These are phyloP conservation scores for Hyaloperonospora brassicae DNA, from an alignment of 352 stramenopile genomes.

Conservation along the genomic window DNA sequence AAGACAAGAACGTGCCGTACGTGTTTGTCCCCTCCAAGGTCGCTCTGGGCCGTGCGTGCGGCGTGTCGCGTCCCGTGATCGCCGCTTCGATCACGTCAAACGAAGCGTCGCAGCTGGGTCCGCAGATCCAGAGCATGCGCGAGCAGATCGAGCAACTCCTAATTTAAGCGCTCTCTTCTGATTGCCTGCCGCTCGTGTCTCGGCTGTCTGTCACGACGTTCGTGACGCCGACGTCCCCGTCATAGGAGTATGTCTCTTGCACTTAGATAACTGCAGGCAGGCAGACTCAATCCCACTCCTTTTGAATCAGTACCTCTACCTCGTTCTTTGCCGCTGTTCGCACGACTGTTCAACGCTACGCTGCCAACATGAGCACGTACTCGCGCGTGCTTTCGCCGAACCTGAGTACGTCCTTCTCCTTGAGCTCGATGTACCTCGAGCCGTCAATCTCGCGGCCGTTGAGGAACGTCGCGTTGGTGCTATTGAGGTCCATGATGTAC, in stretches of 20 bases:
- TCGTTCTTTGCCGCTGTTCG: too few relatives aligned
- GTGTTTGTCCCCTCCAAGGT: slow-evolving; percentile 95
- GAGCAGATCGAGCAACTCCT: slow-evolving; percentile 99
- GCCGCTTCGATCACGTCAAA: slow-evolving; percentile 98
- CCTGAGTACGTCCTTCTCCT: slow-evolving; percentile 91
- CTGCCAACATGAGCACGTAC: slow-evolving; percentile 92
- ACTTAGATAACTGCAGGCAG: slow-evolving; percentile 25
- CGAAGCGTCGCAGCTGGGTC: slow-evolving; percentile 97
- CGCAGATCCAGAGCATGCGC: slow-evolving; percentile 98
- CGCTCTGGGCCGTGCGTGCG: slow-evolving; percentile 96
- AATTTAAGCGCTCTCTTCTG: slow-evolving; percentile 88
- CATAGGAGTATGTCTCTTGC: slow-evolving; percentile 15
- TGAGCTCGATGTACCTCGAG: slow-evolving; percentile 95
- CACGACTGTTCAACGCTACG: slow-evolving; percentile 12
- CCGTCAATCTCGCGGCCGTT: slow-evolving; percentile 92
- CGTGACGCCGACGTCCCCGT: not conserved
- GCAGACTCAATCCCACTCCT: slow-evolving; percentile 11
- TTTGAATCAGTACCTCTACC: slow-evolving; percentile 8
- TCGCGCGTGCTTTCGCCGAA: slow-evolving; percentile 96
- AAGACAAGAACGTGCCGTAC: slow-evolving; percentile 96
- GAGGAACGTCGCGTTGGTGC: slow-evolving; percentile 96
- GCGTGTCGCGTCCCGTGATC: slow-evolving; percentile 98
- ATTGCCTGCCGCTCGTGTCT: slow-evolving; percentile 11
- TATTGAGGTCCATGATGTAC: slow-evolving; percentile 98
- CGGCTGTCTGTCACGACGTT: too few relatives aligned